Base-by-base conservation (phyloP, 495 filamentous ascomycete genomes). In the Lasiosphaeria ovina region DNA sequence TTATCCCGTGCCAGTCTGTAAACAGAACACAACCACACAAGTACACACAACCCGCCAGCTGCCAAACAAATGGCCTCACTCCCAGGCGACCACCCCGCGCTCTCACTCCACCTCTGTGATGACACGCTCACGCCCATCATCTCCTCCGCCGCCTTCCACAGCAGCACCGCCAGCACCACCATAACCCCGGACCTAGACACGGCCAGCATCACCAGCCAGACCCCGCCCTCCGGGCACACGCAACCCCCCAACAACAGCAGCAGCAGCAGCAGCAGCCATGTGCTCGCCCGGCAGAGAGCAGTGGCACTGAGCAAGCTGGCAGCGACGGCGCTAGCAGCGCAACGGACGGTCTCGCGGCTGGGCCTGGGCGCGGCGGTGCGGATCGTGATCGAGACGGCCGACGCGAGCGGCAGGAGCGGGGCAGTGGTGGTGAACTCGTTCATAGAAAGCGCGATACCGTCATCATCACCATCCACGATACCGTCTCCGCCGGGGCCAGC, bases 81-180 rank as follows among this genome's bases (percentile, higher is more conserved):
- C 52, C 72, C 73, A 55, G 62, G 64, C 24, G 62, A 73, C 55
- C 69, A 72, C 64, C 72, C 72, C 6, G 58, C 58, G 55, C 65
- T 77, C 54, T 57, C 71, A 52, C 66, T 76, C 12, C 74, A 78
- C 65, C 75, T 79, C 35, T 64, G 72, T 35, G 77, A 79, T 68
- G 64, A 70, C 47, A 61, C 71, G 38, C 72, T 75, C 44, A 76
- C 74, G 0, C 76, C 77, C n/a, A 66, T 80, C 55, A 66, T 81
- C 42, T 75, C 74, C n/a, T 76, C 77, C 12, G 62, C 71, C 51
- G 32, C 50, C 50, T 31, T 16, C 45, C 45, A 42, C 32, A 66
- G 54, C 53, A 54, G 62, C 45, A n/a, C 35, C 64, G 66, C 35
- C 64, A 67, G 53, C 3, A 35, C 56, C 12, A n/a, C 56, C 61